These are phyloP conservation scores for Eruca vesicaria DNA, from an alignment of 441 rosid species.

Conservation along the genomic window DNA sequence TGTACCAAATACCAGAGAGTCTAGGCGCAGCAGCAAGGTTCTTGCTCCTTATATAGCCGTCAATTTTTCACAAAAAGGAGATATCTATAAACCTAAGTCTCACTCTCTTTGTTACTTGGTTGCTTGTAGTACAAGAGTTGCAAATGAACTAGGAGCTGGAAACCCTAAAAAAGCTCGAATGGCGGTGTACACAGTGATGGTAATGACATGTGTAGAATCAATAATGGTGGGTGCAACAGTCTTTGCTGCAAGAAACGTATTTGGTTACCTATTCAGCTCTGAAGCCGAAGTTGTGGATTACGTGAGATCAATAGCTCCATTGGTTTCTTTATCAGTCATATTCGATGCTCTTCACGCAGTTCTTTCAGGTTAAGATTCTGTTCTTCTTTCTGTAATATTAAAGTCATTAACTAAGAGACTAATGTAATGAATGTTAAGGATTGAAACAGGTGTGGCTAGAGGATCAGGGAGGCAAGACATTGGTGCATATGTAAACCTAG, in stretches of 20 bases:
- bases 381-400: not conserved
- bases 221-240: conserved; percentile 38
- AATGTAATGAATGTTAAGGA: not conserved
- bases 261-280: conserved; percentile 67
- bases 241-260: conserved; percentile 42
- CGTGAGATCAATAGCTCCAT: conserved; percentile 67
- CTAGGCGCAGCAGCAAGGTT: conserved; percentile 64
- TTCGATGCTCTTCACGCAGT: conserved; percentile 60
- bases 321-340: conserved; percentile 53
- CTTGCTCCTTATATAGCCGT: not conserved
- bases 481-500: conserved; percentile 56
- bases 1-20: conserved; percentile 58
- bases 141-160: conserved; percentile 84
- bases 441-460: conserved; percentile 52
- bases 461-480: conserved; percentile 65
- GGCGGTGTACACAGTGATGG: conserved; percentile 41
- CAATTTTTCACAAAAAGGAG: not conserved
- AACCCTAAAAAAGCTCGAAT: conserved; percentile 48
- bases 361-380: conserved; percentile 48
- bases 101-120: not conserved
- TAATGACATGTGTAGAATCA: conserved; percentile 39
- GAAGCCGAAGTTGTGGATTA: conserved; percentile 63
- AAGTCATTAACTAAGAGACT: not conserved
- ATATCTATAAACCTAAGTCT: not conserved
- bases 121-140: conserved; percentile 66